Conservation (phyloP, 306 rosid species). For the Phaseolus lunatus region DNA sequence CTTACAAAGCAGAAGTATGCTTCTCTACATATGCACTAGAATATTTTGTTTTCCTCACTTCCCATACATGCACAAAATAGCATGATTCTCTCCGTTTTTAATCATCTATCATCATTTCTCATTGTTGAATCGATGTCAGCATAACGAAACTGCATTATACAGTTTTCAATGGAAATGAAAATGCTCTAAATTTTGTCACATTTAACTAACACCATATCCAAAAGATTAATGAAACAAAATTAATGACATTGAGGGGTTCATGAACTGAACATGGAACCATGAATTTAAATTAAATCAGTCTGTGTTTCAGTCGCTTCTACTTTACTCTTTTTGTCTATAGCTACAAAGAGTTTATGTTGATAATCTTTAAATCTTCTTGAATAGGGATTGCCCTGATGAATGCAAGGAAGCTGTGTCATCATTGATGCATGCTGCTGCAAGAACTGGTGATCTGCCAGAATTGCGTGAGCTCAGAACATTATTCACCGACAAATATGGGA, state of each 20-base stretch:
- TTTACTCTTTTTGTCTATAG: conserved; percentile 30
- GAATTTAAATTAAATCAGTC: neutral
- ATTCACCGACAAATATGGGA: conserved; percentile 62
- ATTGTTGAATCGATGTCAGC: neutral
- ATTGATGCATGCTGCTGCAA: conserved; percentile 76
- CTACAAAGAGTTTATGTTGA: conserved; percentile 38
- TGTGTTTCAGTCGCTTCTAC: conserved; percentile 1
- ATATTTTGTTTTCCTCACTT: neutral
- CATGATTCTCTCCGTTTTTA: neutral
- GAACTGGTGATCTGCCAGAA: conserved; percentile 79
- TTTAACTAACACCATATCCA: neutral
- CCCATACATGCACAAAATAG: conserved; percentile 3
- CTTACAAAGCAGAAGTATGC: conserved; percentile 66
- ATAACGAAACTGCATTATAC: neutral
- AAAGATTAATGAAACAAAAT: conserved; percentile 14
- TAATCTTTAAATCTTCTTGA: conserved; percentile 3
- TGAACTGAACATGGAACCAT: neutral
- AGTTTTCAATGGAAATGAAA: neutral
- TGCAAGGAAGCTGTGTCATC: conserved; percentile 85
- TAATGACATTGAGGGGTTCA: neutral
- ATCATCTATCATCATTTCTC: neutral
- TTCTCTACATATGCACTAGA: conserved; percentile 6
- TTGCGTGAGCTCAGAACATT: conserved; percentile 68
- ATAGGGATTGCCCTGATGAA: conserved; percentile 88
- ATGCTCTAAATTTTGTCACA: conserved; percentile 3